phyloP scores from a whole-genome alignment of 2,329 filamentous ascomycete species.

The Calonectria ilicicola region DNA sequence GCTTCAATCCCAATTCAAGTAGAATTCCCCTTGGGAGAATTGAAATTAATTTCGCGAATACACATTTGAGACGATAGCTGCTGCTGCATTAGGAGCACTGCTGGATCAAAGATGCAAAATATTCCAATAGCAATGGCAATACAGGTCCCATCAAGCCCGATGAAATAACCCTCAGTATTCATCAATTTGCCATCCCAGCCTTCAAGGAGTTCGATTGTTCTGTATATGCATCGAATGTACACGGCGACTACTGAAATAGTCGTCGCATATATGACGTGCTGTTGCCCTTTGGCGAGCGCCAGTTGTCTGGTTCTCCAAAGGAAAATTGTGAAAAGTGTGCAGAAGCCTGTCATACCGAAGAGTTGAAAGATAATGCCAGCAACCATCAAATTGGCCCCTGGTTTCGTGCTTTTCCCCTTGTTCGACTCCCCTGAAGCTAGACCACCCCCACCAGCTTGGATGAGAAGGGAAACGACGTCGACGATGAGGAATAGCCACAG shows the following conservation, averaged over 20 bases:
- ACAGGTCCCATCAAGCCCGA: constrained; percentile 1
- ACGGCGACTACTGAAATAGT: not conserved
- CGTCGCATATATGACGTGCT: not conserved
- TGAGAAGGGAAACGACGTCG: constrained; percentile 2
- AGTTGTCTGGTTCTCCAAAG: not conserved
- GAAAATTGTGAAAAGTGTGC: not conserved
- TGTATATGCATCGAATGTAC: constrained; percentile 18
- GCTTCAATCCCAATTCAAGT: too few relatives aligned
- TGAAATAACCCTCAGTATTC: constrained; percentile 12
- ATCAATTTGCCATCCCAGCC: constrained; percentile 22
- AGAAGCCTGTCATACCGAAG: not conserved
- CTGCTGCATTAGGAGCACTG: not conserved
- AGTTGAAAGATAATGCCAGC: not conserved
- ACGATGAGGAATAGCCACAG: not conserved
- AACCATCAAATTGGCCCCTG: constrained; percentile 13
- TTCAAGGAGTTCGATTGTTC: constrained; percentile 17
- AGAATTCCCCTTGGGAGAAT: too few relatives aligned
- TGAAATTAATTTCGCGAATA: too few relatives aligned
- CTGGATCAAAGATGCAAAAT: constrained; percentile 16
- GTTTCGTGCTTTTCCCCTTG: constrained; percentile 1
- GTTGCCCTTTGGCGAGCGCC: not conserved
- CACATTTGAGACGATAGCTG: too few relatives aligned
- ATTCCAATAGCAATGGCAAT: constrained; percentile 2
- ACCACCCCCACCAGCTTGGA: constrained; percentile 12
- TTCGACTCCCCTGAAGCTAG: not conserved